Base-by-base conservation (phyloP, 495 filamentous ascomycete genomes). In the Aspergillus biplanus region DNA sequence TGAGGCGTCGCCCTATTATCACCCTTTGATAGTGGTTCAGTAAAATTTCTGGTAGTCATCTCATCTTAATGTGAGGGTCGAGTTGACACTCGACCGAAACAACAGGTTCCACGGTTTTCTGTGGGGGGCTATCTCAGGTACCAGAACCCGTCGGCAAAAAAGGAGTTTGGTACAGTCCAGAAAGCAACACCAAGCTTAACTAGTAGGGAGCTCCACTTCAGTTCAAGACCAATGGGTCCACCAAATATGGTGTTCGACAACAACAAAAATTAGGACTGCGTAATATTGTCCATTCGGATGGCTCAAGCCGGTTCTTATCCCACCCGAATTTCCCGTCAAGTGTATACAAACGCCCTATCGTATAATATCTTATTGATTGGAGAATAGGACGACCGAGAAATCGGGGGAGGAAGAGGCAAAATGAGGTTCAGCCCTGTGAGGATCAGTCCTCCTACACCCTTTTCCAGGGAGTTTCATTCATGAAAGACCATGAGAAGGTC, bases 51-150 rank as follows among this genome's bases (percentile, higher is more conserved):
- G 27, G 48, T 42, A 42, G 34, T 42, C n/a, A 5, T 21, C 8
- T 21, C 7, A 57, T 44, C 54, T 31, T 27, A 3, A 9, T 50
- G 57, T 33, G 33, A 59, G 57, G 57, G 57, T 39, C 58, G 47
- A 53, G 32, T 52, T 61, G 59, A 61, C 59, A 61, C 56, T 42
- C 57, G 42, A 56, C 62, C 52, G 46, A 56, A 56, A 60, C 39
- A 59, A 31, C 21, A 15, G 33, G 64, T 62, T 62, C 64, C 64
- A 62, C 33, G 59, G 59, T 58, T 62, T 32, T 16, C 18, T 58
- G 59, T 62, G 59, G 64, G 49, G 55, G 27, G 50, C 59, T 59
- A 34, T 49, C 47, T 62, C 56, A 62, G 59, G 59, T 61, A 61
- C 52, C 31, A 61, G 59, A 35, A 11, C 42, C 31, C 21, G 44